These are phyloP conservation scores for Neonectria sp. DNA, from an alignment of 2,329 filamentous ascomycete genomes.

Conservation along the genomic window DNA sequence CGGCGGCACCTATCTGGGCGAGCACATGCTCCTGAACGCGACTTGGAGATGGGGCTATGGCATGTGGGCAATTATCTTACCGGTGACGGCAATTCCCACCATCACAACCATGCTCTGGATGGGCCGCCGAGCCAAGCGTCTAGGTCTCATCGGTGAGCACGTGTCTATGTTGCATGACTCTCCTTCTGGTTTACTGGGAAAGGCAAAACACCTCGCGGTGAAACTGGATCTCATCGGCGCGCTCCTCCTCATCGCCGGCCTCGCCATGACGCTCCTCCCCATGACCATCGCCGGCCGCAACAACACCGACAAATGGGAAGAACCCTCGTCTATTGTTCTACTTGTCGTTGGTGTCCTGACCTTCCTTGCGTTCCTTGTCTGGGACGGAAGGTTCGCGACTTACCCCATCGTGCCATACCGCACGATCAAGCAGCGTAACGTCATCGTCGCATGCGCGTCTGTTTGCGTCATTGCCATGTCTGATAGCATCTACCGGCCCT, in stretches of 20 bases:
- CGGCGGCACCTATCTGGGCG: constrained; percentile 38
- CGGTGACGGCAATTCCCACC: constrained; percentile 29
- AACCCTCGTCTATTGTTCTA: constrained; percentile 33
- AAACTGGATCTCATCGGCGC: constrained; percentile 34
- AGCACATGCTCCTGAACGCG: constrained; percentile 29
- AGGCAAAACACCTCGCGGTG: constrained; percentile 13
- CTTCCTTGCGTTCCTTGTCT: background rate
- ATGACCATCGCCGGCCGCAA: constrained; percentile 37
- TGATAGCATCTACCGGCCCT: constrained; percentile 34
- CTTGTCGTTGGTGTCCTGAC: constrained; percentile 19
- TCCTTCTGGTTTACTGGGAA: background rate
- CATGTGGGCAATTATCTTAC: constrained; percentile 34
- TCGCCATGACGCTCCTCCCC: constrained; percentile 35
- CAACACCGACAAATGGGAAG: constrained; percentile 36
- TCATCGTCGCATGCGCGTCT: constrained; percentile 34
- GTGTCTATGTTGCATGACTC: background rate
- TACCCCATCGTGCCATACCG: constrained; percentile 24
- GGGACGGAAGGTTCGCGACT: background rate
- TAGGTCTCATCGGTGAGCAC: background rate
- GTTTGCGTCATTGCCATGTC: constrained; percentile 37
- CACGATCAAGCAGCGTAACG: constrained; percentile 37
- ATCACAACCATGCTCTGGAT: constrained; percentile 20
- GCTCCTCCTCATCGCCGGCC: constrained; percentile 31
- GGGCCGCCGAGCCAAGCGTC: background rate
- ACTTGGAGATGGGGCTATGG: constrained; percentile 39